These are phyloP conservation scores for Gymnopilus junonius DNA, from an alignment of 768 basidiomycete genomes.

Conservation along the genomic window DNA sequence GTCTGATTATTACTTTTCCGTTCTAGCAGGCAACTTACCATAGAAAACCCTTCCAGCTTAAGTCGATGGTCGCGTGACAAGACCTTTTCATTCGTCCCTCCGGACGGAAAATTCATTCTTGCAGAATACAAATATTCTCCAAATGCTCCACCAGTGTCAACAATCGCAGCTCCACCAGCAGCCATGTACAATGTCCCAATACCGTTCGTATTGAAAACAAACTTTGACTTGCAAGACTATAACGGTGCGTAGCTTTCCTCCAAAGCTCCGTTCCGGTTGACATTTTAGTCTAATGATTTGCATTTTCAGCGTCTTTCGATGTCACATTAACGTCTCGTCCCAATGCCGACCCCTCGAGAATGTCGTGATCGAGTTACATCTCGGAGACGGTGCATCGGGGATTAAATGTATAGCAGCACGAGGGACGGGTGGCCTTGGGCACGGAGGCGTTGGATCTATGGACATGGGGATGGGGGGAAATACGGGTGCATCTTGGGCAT, in stretches of 20 bases:
- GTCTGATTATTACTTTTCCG: slow-evolving; percentile 43
- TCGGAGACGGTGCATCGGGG: slow-evolving; percentile 74
- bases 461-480: slow-evolving; percentile 35
- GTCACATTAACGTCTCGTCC: slow-evolving; percentile 67
- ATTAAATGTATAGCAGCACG: slow-evolving; percentile 75
- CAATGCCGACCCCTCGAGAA: slow-evolving; percentile 72
- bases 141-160: slow-evolving; percentile 35
- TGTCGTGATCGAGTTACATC: slow-evolving; percentile 68
- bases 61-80: slow-evolving; percentile 81
- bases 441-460: slow-evolving; percentile 32
- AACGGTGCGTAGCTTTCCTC: slow-evolving; percentile 35
- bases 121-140: slow-evolving; percentile 79
- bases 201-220: slow-evolving; percentile 54
- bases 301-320: slow-evolving; percentile 46
- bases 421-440: slow-evolving; percentile 52
- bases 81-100: slow-evolving; percentile 88
- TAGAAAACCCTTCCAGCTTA: slow-evolving; percentile 48
- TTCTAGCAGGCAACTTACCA: neutral
- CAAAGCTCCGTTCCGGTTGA: neutral
- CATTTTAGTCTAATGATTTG: neutral
- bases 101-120: slow-evolving; percentile 86
- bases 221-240: slow-evolving; percentile 47
- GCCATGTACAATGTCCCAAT: slow-evolving; percentile 52
- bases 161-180: slow-evolving; percentile 24
- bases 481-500: slow-evolving; percentile 74